phyloP scores from a whole-genome alignment of 805 yeast genomes.

The Tetrapisispora phaffii region DNA sequence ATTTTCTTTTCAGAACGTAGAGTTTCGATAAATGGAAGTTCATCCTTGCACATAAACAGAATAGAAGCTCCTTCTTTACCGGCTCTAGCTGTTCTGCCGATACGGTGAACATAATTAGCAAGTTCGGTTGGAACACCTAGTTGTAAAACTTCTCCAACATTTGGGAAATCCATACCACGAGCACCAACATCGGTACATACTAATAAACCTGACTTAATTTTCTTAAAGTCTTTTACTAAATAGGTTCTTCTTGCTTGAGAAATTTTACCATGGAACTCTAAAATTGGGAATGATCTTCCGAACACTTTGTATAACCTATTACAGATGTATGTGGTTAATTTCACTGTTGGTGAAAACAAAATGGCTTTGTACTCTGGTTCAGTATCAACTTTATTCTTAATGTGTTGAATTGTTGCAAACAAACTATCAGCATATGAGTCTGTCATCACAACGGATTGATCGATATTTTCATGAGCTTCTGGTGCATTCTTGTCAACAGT shows the following conservation, averaged over 20 bases:
- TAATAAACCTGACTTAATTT: conserved; percentile 42
- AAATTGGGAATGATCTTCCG: conserved; percentile 24
- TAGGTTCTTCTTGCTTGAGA: conserved; percentile 59
- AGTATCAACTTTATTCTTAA: conserved; percentile 34
- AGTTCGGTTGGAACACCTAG: conserved; percentile 64
- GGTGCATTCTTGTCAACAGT: conserved; percentile 67
- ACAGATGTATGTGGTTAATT: conserved; percentile 51
- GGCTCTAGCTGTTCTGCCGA: conserved; percentile 94
- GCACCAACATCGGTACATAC: conserved; percentile 91
- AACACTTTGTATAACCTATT: conserved; percentile 31
- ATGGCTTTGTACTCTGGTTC: conserved; percentile 58
- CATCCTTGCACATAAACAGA: conserved; percentile 47
- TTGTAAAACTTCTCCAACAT: conserved; percentile 78
- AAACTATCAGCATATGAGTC: conserved; percentile 47
- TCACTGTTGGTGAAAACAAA: conserved; percentile 72
- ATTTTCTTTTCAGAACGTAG: conserved; percentile 46
- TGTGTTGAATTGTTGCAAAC: conserved; percentile 45
- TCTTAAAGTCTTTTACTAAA: conserved; percentile 45
- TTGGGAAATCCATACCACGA: conserved; percentile 92
- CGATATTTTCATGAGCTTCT: conserved; percentile 69
- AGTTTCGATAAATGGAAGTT: conserved; percentile 43
- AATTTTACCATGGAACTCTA: conserved; percentile 62
- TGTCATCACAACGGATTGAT: conserved; percentile 54
- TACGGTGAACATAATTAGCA: conserved; percentile 81
- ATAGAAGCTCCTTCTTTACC: conserved; percentile 69